phyloP scores from a whole-genome alignment of 495 filamentous ascomycete species.

The Talaromyces nanjingensis region DNA sequence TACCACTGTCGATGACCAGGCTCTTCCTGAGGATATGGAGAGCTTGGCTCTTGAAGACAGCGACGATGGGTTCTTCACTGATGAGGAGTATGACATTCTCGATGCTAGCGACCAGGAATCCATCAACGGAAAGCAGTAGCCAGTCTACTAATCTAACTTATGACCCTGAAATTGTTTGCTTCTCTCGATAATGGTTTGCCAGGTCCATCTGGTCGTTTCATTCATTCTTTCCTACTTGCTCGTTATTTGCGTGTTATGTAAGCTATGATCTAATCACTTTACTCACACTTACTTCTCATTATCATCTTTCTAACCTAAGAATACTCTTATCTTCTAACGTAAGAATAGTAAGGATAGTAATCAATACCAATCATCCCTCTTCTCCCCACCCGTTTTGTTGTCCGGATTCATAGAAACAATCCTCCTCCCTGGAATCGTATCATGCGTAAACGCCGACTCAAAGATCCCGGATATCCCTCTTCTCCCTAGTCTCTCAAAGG shows the following conservation, averaged over 20 bases:
- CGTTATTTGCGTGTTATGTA: slow-evolving; percentile 2
- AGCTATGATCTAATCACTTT: slow-evolving; percentile 1
- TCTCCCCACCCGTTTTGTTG: slow-evolving; percentile 37
- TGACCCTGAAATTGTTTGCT: neutral
- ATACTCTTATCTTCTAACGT: neutral
- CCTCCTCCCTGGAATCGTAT: slow-evolving; percentile 48
- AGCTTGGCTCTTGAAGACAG: slow-evolving; percentile 56
- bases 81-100: slow-evolving; percentile 96
- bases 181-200: neutral
- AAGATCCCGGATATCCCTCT: slow-evolving; percentile 51
- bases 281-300: neutral
- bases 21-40: slow-evolving; percentile 62
- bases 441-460: slow-evolving; percentile 44
- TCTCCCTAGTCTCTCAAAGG: slow-evolving; percentile 41
- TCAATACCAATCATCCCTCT: slow-evolving; percentile 46
- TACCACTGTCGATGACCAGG: slow-evolving; percentile 40
- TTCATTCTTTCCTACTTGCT: neutral
- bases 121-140: slow-evolving; percentile 34
- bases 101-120: slow-evolving; percentile 93
- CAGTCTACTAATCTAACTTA: neutral
- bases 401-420: slow-evolving; percentile 49
- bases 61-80: slow-evolving; percentile 72
- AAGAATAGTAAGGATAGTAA: neutral
- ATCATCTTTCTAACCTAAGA: neutral
- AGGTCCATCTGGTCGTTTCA: neutral